Evolutionary conservation across 1,139 yeast genomes (phyloP), one percentile per base, ranked within the genome.

Genomic region (Geotrichum klebahnii): DNA sequence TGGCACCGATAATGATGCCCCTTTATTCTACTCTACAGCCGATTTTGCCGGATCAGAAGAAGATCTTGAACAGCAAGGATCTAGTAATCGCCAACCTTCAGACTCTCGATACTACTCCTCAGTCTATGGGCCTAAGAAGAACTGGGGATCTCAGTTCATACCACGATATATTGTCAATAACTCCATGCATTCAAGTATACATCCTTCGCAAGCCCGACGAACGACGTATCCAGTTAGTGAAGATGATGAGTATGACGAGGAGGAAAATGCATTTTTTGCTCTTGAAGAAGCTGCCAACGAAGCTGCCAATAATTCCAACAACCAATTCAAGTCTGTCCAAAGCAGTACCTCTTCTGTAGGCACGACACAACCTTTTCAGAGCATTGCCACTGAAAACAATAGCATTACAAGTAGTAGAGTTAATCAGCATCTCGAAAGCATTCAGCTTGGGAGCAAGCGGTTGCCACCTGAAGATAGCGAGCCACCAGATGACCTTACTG

Each of bases 21-120:
- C 69, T 9, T 56, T 66, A 50, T 66, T 65, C 51, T 62, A 59
- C 47, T 64, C 68, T 17, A 57, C 64, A 9, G 54, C 59, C 9
- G 65, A 63, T 24, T 50, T 50, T 39, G 57, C 61, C 34, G 58
- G 57, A 20, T 55, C 58, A 16, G 61, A 54, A 22, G 54, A 52
- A 23, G 61, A 54, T 10, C 55, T 53, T 38, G 54, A 44, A 35
- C 9, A 26, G 10, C 9, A 6, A 26, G 10, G 10, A 6, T 48
- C 32, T 12, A 44, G 45, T 16, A 38, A 28, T 31, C 10, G 33
- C 22, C n/a, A 14, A 14, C 29, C 40, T 2, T 2, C 40, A 14
- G 40, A 26, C 16, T 43, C 46, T 26, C 12, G 49, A 23, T 37
- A 34, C 31, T 23, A 38, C 31, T 49, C 57, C 34, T 58, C 62